Evolutionary conservation across 2,329 filamentous ascomycete species (phyloP), one percentile per base, ranked within the genome.

Genomic region (Didymella lethalis): DNA sequence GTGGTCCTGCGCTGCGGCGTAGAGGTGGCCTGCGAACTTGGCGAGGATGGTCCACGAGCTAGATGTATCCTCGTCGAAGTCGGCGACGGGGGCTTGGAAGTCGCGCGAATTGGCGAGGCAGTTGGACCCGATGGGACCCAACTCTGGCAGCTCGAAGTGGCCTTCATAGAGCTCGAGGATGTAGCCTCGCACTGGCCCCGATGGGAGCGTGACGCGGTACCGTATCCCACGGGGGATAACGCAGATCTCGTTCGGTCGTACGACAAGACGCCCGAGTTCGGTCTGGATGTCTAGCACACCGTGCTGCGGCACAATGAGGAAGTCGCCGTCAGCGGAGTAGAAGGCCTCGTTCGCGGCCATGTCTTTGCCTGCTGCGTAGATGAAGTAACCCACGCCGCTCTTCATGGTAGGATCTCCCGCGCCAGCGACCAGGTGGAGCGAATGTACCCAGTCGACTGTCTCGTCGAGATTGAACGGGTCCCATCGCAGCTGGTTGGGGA

Each of bases 401-500:
- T 96, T 96, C 75, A 90, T 84, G 0, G 89, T 89, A 0, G 91
- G 88, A 67, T 95, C 90, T 16, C 93, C 93, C 0, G 91, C 87
- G 3, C 91, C 91, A 2, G 90, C 91, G 11, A 96, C 83, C 20
- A 93, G 82, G 59, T 90, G 87, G 63, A 94, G 78, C 55, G 84
- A 84, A 68, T 89, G 85, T 23, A 90, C 86, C 87, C 87, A 90
- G 68, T 90, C 87, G 2, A 86, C 86, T 3, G 82, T 83, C 73
- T 90, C 83, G 63, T 91, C 87, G 48, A 93, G 81, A 67, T 92
- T 88, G 72, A 92, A 92, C 2, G 87, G 88, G 65, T 90, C 88
- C 91, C 91, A 95, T 65, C 90, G 86, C 29, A 94, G 82, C 76
- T 94, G 90, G 71, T 93, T 93, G 4, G 91, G 91, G 49, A 93